Evolutionary conservation across 2,329 filamentous ascomycete genomes (phyloP).

Genomic region (Clarireedia paspali): DNA sequence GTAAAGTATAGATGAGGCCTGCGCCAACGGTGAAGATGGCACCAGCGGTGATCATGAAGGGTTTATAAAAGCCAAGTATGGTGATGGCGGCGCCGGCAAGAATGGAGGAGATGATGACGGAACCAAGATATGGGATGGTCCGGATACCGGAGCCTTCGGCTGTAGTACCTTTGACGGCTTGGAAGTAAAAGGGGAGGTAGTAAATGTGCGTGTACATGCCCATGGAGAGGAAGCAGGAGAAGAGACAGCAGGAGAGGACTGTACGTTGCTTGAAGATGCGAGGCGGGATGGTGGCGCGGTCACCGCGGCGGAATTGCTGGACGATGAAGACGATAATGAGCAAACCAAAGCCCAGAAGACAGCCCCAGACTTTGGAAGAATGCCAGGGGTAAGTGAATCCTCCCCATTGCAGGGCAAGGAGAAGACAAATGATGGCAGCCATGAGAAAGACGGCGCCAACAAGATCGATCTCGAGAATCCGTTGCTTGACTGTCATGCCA

Average conservation of each 20-base stretch:
- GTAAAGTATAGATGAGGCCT: conserved; percentile 36
- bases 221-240: conserved; percentile 30
- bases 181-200: conserved; percentile 44
- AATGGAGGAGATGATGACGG: conserved; percentile 36
- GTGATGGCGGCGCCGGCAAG: conserved; percentile 34
- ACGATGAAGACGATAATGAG: conserved; percentile 32
- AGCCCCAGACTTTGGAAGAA: conserved; percentile 35
- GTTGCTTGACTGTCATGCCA: conserved; percentile 29
- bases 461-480: conserved; percentile 40
- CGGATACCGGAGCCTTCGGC: conserved; percentile 34
- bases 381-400: conserved; percentile 39
- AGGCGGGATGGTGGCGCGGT: conserved; percentile 42
- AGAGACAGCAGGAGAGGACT: conserved; percentile 30
- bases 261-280: conserved; percentile 36
- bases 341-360: conserved; percentile 34
- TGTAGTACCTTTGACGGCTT: conserved; percentile 36
- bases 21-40: conserved; percentile 37
- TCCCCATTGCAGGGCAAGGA: conserved; percentile 43
- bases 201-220: conserved; percentile 31
- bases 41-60: conserved; percentile 38
- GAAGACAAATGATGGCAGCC: conserved; percentile 35
- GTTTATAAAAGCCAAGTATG: conserved; percentile 35
- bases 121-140: conserved; percentile 37
- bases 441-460: conserved; percentile 40
- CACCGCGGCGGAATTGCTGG: conserved; percentile 37